Percentiles rank a stretch among this genome's conserved stretches.
Conservation (phyloP, 129 eudicot genomes). For the Mikania micrantha region DNA sequence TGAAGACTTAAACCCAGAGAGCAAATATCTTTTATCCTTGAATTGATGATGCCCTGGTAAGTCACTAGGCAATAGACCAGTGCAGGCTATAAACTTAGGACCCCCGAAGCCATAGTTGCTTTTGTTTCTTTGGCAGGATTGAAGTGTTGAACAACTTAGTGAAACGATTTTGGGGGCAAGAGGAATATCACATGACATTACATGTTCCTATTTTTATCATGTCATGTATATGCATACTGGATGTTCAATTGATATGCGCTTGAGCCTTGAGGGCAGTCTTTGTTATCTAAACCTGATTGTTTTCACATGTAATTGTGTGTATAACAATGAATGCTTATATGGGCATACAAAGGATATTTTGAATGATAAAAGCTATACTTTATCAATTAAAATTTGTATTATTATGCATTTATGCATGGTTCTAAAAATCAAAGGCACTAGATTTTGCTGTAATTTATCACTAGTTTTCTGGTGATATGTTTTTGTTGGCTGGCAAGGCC, state of each 20-base stretch:
- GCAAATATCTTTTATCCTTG: neutral
- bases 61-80: neutral
- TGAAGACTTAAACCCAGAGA: neutral
- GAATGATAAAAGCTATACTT: neutral
- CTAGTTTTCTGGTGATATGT: neutral
- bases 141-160: too few species aligned
- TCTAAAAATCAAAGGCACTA: neutral
- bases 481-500: neutral
- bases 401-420: neutral
- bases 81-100: conserved; percentile 5
- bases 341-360: neutral
- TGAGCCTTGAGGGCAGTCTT: conserved; percentile 2
- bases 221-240: neutral
- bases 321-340: neutral
- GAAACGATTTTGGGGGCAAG: neutral
- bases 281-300: neutral
- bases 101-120: neutral
- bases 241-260: conserved; percentile 2
- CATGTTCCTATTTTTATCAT: neutral
- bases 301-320: conserved; percentile 7
- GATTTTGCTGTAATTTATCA: neutral
- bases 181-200: neutral
- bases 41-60: neutral
- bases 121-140: neutral
- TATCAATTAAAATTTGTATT: neutral